Evolutionary conservation across 1,284 basidiomycete species (phyloP), one percentile per base, ranked within the genome.

Genomic region (Tilletia setariae): DNA sequence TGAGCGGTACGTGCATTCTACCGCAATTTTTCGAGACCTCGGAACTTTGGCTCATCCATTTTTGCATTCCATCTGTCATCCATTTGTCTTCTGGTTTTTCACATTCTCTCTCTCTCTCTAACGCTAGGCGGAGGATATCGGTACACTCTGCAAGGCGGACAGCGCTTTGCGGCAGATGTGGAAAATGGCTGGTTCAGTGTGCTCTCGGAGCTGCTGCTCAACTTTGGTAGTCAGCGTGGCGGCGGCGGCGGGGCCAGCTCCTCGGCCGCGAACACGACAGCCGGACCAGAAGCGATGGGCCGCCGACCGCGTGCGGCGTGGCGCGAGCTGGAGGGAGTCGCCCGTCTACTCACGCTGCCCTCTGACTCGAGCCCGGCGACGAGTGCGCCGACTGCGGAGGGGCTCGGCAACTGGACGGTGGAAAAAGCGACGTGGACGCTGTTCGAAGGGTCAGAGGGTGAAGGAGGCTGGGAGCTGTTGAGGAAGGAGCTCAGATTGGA

Each of bases 131-230:
- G 68, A 25, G 30, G 64, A 16, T 65, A 69, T 49, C 64, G 68
- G 15, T 69, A 66, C 43, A 47, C 28, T 3, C n/a, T 23, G 2
- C 23, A 25, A 1, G 74, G 73, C 1, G 72, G 67, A 0, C 25
- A 53, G 1, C 68, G 73, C 0, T 79, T 80, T 65, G 42, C 35
- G 1, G 49, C 49, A 2, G 79, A 80, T 64, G 65, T 79, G 25
- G 43, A 69, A 6, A 46, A 70, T 3, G 79, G 79, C 3, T 80
- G 79, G 79, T 59, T 80, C 6, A 72, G 70, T 9, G 77, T 80
- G 23, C 71, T 75, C 1, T 21, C 53, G 0, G 75, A 76, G 16
- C 7, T 75, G 3, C 23, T 47, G 23, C 25, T 25, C 28, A 51
- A 56, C 42, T 23, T 65, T 30, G 56, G 56, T 30, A 16, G 28